Evolutionary conservation across 1,284 basidiomycete genomes (phyloP), one percentile per base, ranked within the genome.

Genomic region (Trichosporon faecale): DNA sequence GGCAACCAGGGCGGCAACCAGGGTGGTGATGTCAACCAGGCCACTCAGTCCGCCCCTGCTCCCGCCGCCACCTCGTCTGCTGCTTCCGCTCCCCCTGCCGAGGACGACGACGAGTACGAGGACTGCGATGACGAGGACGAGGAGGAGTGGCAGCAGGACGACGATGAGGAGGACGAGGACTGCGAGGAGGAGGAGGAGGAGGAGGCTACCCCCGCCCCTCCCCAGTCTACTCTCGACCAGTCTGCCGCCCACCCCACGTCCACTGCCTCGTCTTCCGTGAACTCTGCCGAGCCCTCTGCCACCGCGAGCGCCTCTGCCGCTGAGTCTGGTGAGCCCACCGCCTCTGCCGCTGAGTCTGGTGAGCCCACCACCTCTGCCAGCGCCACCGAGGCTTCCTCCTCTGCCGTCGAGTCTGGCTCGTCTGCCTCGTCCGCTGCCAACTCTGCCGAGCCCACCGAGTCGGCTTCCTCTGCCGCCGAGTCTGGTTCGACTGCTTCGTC

Each of bases 1-100:
- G 64, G 64, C 64, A 49, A 52, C 49, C 57, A 61, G 57, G 57
- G 12, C 8, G 64, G 64, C 64, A 49, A 52, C 49, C 57, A 61
- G 57, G 57, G 12, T 21, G 27, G 18, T n/a, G 57, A 16, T 9
- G 57, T 31, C 29, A 29, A 29, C 57, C 57, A 29, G 57, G 16
- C 57, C 18, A n/a, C 27, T 3, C 57, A 61, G 57, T 18, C 57
- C 16, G 27, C 57, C 11, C 27, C 27, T 18, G 27, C 57, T 14
- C 57, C 57, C 11, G 27, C 57, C 18, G 16, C 57, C 16, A 31
- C 57, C 18, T 61, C 57, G 27, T 31, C 57, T 61, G 27, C 57
- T n/a, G 57, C 29, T 14, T 5, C 57, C 12, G 16, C 57, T 21
- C 3, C 57, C 18, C 11, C 57, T 7, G 57, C 18, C 18, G 29